Evolutionary conservation across 768 basidiomycete genomes (phyloP), one percentile per base, ranked within the genome.

Genomic region (Cyclocybe cylindracea): DNA sequence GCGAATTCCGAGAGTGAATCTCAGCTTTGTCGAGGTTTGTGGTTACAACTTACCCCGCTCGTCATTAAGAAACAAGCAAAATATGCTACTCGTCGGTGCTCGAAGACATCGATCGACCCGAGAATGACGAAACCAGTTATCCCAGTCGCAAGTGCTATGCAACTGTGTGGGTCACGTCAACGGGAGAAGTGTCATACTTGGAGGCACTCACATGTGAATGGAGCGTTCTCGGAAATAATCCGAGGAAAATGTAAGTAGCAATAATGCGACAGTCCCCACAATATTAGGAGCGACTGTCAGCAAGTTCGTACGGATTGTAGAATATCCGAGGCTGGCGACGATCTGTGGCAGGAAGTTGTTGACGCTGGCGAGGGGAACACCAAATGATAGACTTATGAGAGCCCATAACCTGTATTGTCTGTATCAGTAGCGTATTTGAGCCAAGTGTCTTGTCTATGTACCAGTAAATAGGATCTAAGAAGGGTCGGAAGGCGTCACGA

Each of bases 41-140:
- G 56, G 9, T 13, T 37, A 14, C 40, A 31, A 45, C 74, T 48
- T 61, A 74, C 76, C 49, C 78, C 80, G 61, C 75, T 74, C 10
- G 76, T 78, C 40, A 83, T 62, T 45, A 83, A 56, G 67, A 83
- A 83, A 51, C 76, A 78, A 10, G 81, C 80, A 59, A 83, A 81
- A 62, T 82, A 82, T 16, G 78, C 78, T 11, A 75, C 68, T 38
- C 68, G 63, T 38, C 70, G 70, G 52, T 77, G 63, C n/a, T 60
- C 59, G 34, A 74, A 41, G 2, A 70, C 66, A 45, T 80, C 67
- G 35, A 79, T 77, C 11, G 69, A 70, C 6, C 75, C 78, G n/a
- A 82, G 70, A 36, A 77, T 61, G 37, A 77, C 66, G 57, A 78
- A 78, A 4, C 77, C 76, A 13, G 68, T 46, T 4, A 78, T 46